Base-by-base conservation (phyloP, 106 monocot species). In the Dioscorea alata region DNA sequence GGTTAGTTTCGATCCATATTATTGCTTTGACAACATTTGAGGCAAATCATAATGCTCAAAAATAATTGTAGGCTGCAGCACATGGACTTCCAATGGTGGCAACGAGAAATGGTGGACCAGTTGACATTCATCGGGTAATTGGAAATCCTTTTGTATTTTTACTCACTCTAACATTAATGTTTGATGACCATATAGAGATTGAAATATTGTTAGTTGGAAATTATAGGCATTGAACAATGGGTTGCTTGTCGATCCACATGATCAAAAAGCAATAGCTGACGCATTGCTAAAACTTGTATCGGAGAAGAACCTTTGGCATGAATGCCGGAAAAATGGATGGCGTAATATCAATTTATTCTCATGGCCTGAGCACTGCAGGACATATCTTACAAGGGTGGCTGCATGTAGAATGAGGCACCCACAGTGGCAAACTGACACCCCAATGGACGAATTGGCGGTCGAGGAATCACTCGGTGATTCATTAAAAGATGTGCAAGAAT, bases 81-180 rank as follows among this genome's bases (percentile, higher is more conserved):
- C 95, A 96, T 76, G 95, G 95, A 0, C 91, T 96, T 62, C 95
- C 95, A 21, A 96, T 91, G 85, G 95, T 96, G 35, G 95, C 95
- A 0, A 96, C 95, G 21, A 83, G 80, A 59, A 96, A 96, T 60
- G 95, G 95, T 23, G 95, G 95, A 50, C 95, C 95, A 12, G 95
- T 91, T 18, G 95, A 96, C 73, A 96, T 96, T 74, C 76, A 82
- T 48, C 80, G 78, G 77, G 95, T 96, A 88, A 80, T 32, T 35
- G 28, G 66, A 56, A 23, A 16, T 33, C 13, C 18, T 2, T 33
- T 34, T 10, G 9, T 32, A 12, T 13, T 25, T 52, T 57, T 56
- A 25, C 52, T 32, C 23, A 42, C 42, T 6, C 42, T 42, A 3
- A 42, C 42, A 42, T 42, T 42, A 6, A 42, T 6, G 5, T 42